Conservation (phyloP, 768 basidiomycete species). For the Macrolepiota fuliginosa region DNA sequence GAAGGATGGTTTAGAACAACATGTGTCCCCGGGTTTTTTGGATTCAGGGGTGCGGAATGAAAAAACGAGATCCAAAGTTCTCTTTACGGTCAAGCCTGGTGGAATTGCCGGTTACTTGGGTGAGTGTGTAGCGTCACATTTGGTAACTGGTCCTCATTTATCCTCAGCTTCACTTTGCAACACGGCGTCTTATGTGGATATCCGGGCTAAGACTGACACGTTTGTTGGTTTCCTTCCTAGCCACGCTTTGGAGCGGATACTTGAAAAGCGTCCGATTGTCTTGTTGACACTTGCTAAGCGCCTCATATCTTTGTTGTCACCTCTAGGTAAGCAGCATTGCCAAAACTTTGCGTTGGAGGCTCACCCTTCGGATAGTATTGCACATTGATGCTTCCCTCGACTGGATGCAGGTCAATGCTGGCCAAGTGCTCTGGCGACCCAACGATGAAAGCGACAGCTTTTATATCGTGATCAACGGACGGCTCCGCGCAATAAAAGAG, state of each 20-base stretch:
- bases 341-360: not conserved
- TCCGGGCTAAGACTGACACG: conserved; percentile 96
- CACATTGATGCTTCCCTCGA: conserved; percentile 97
- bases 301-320: conserved; percentile 92
- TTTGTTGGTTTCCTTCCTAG: conserved; percentile 95
- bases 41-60: conserved; percentile 29
- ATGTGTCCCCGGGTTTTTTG: conserved; percentile 13
- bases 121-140: conserved; percentile 27
- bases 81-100: conserved; percentile 96
- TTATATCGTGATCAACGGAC: conserved; percentile 97
- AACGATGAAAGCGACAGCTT: conserved; percentile 92
- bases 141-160: conserved; percentile 4
- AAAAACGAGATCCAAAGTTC: conserved; percentile 53
- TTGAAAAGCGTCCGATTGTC: conserved; percentile 95
- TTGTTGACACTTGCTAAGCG: conserved; percentile 93
- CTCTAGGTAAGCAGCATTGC: conserved; percentile 62
- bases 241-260: conserved; percentile 80
- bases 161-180: conserved; percentile 84
- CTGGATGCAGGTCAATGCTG: conserved; percentile 97
- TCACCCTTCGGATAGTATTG: conserved; percentile 52
- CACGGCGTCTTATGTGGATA: conserved; percentile 94
- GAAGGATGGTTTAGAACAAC: conserved; percentile 29
- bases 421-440: conserved; percentile 93
- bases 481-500: conserved; percentile 86
- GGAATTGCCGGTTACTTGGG: conserved; percentile 97